Conservation (phyloP, 108 stramenopile genomes). For the Skeletonema menzelii region DNA sequence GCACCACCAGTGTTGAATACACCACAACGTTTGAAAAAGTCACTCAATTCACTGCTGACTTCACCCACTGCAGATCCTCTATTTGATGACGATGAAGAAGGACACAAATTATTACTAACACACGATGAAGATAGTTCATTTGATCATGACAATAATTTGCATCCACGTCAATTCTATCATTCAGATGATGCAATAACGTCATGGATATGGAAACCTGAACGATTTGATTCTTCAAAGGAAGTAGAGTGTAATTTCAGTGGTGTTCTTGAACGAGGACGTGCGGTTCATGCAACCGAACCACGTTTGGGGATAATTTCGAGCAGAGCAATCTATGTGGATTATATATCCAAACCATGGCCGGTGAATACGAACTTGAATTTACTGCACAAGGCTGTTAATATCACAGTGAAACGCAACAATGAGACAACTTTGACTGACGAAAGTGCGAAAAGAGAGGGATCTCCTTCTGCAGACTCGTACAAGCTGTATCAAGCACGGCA, state of each 20-base stretch:
- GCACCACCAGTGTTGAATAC: constrained; percentile 8
- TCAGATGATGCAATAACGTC: constrained; percentile 17
- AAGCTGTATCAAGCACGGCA: constrained; percentile 34
- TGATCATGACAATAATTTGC: not conserved
- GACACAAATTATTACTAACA: not conserved
- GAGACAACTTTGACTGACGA: not conserved
- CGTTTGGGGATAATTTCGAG: constrained; percentile 2
- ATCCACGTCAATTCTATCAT: constrained; percentile 11
- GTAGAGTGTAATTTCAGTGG: constrained; percentile 11
- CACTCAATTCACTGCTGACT: constrained; percentile 23
- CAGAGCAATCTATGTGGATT: not conserved
- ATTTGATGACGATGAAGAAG: constrained; percentile 24
- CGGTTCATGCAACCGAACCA: constrained; percentile 16
- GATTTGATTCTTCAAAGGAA: not conserved
- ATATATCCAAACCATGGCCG: not conserved
- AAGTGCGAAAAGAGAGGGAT: not conserved
- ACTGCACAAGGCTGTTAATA: constrained; percentile 13
- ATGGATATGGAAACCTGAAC: constrained; percentile 25
- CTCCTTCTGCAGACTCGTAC: not conserved
- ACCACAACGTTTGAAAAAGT: not conserved
- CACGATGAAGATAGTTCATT: not conserved
- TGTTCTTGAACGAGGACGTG: constrained; percentile 12
- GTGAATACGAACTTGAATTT: constrained; percentile 24
- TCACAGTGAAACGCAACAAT: constrained; percentile 10
- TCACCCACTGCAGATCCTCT: constrained; percentile 7